Evolutionary conservation across 306 rosid species (phyloP), one percentile per base, ranked within the genome.

Genomic region (Castanopsis chinensis): DNA sequence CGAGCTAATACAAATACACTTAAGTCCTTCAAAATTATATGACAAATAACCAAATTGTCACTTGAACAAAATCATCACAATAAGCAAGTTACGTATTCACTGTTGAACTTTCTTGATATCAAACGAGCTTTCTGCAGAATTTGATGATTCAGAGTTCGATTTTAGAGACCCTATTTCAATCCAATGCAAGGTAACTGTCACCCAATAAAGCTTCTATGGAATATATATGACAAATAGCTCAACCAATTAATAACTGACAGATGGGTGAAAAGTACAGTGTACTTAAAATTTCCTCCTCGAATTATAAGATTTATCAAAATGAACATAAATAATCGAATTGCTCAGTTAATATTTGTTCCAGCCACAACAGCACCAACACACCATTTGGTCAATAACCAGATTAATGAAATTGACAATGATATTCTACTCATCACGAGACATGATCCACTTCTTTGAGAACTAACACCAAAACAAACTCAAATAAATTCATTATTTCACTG

Each of bases 101-200:
- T 4, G 57, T 4, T 53, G 37, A 53, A 71, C 71, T 76, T 79
- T 91, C 71, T 85, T 79, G 79, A 92, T 92, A 81, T 77, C 92
- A 89, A 94, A 92, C 76, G 89, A 89, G 77, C 91, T 82, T 69
- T 91, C 98, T 73, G 91, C 88, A 75, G 97, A 94, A 91, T 94
- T 94, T 0, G 93, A 91, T 71, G 94, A 92, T 74, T 75, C 58
- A 30, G 88, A 83, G 79, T 90, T 86, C 80, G 96, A 83, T 69
- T 88, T 78, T 65, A 86, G 27, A 80, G 83, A 74, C 1, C 41
- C 41, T 35, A 35, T 81, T 61, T 73, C 77, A 76, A 80, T 75
- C 74, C 77, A 80, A 83, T 58, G 68, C 33, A 87, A 65, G 70
- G 65, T 25, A 70, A 69, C 35, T 14, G 65, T 71, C 33, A 53